Evolutionary conservation across 2,329 filamentous ascomycete species (phyloP), one percentile per base, ranked within the genome.

Genomic region (Periconia macrospinosa): DNA sequence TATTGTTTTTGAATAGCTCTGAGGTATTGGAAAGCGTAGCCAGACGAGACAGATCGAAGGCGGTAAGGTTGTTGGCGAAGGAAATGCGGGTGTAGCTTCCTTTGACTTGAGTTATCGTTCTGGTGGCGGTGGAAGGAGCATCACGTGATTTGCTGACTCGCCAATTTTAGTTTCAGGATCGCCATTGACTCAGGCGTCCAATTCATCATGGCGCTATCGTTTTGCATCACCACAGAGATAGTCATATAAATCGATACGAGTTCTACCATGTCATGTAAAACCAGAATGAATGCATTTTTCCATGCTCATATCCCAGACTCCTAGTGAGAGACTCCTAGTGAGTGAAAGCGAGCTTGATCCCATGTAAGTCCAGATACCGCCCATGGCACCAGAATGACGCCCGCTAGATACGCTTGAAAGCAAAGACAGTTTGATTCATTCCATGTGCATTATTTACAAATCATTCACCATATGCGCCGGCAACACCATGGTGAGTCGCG

Each of bases 391-490:
- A 27, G 23, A 27, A 8, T 27, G 8, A 27, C 33, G 15, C 33
- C 33, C 33, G 33, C 33, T 37, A 13, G 11, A 37, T 37, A 37
- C 33, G 33, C 33, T 37, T n/a, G 33, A 37, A 13, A 37, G 15
- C 33, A 37, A n/a, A 37, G 11, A 37, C 11, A 37, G 11, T 13
- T n/a, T 3, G 33, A 37, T 37, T 27, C 33, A 37, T 37, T 3
- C 11, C 11, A 3, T 10, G 11, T 13, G 33, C 15, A 37, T 37
- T 13, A 13, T n/a, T 37, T 5, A n/a, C 11, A 14, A 37, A 3
- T 64, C 50, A 75, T 58, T 75, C 69, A 41, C 71, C 71, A 33
- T 50, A 59, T 13, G 72, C 71, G 37, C 70, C 72, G 15, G 72
- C 72, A 50, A 65, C 49, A 18, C 70, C 71, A 45, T 73, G 71